A percentile compares a stretch with the other conserved stretches of the same genome.
Conservation (phyloP, 306 rosid genomes). For the Quercus glauca region DNA sequence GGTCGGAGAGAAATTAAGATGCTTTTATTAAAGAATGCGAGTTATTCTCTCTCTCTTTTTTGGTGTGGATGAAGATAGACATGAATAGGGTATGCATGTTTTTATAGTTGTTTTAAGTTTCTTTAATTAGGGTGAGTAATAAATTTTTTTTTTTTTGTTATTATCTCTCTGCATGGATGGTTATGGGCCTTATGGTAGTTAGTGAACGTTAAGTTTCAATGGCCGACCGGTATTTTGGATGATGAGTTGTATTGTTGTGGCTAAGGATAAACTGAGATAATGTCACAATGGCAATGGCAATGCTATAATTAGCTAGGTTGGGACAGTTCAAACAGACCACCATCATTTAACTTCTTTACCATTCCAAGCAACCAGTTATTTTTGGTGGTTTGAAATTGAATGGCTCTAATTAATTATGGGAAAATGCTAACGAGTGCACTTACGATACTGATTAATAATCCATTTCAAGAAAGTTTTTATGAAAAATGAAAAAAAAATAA, state of each 20-base stretch:
- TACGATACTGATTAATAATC: no score
- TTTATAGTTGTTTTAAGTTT: not conserved
- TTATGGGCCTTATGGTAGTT: not conserved
- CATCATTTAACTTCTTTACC: no score
- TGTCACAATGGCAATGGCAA: not conserved
- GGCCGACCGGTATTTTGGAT: slow-evolving; percentile 12
- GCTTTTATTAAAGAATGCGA: not conserved
- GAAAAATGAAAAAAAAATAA: no score
- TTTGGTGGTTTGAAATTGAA: not conserved
- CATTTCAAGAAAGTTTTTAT: no score
- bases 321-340: not conserved
- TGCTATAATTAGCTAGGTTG: not conserved
- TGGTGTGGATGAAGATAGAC: not conserved
- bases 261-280: not conserved
- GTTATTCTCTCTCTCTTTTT: not conserved
- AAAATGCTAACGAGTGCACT: no score
- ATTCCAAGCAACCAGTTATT: not conserved
- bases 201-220: slow-evolving; percentile 3
- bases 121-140: slow-evolving; percentile 8
- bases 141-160: not conserved
- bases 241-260: not conserved
- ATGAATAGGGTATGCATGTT: not conserved
- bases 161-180: not conserved
- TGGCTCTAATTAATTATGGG: not conserved
- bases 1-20: not conserved